Evolutionary conservation across 768 basidiomycete species (phyloP).

Genomic region (Phylloporus sp.): DNA sequence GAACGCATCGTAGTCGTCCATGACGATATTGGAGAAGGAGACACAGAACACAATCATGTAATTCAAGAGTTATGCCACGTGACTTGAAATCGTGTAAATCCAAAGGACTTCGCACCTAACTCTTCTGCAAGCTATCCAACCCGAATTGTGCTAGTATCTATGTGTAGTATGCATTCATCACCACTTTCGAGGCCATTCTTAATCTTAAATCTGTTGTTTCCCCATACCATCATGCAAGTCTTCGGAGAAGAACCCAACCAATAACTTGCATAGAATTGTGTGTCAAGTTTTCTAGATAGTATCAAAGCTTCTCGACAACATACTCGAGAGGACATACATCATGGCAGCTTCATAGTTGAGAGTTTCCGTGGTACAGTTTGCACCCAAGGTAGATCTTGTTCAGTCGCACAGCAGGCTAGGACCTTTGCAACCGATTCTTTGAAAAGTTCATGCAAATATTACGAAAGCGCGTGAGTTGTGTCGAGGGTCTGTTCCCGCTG

Average conservation of each 20-base stretch:
- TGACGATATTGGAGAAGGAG: neutral
- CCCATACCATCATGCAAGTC: too few species aligned
- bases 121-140: too few species aligned
- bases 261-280: too few species aligned
- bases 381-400: conserved; percentile 41
- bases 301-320: too few species aligned
- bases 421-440: neutral
- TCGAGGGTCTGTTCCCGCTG: conserved; percentile 41
- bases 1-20: conserved; percentile 25
- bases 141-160: too few species aligned
- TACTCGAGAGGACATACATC: neutral
- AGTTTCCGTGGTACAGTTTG: conserved; percentile 50
- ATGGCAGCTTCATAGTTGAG: conserved; percentile 27
- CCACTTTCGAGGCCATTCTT: too few species aligned
- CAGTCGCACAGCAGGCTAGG: neutral
- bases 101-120: too few species aligned
- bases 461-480: conserved; percentile 60
- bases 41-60: conserved; percentile 3
- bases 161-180: too few species aligned
- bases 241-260: too few species aligned
- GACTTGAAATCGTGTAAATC: too few species aligned
- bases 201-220: too few species aligned
- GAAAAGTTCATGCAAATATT: conserved; percentile 64
- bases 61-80: neutral
- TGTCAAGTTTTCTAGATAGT: too few species aligned